Conservation (phyloP, 2,329 filamentous ascomycete genomes). For the Xylaria digitata region DNA sequence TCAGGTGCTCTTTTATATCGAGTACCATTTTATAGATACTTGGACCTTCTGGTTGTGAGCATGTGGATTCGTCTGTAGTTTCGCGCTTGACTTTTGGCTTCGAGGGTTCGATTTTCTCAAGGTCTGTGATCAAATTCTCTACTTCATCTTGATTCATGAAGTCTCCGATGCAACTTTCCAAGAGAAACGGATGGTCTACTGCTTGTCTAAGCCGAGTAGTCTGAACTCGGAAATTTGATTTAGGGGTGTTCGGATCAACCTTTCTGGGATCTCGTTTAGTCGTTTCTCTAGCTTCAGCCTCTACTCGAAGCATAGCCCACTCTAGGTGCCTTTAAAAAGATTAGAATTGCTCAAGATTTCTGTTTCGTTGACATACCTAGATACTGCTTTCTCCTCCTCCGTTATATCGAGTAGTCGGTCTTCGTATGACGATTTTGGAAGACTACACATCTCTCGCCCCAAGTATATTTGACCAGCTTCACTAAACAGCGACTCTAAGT, state of each 20-base stretch:
- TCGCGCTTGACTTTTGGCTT: background rate
- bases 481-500: conserved; percentile 7
- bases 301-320: background rate
- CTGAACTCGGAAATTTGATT: background rate
- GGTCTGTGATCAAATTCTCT: conserved; percentile 3
- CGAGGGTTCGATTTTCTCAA: background rate
- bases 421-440: conserved; percentile 20
- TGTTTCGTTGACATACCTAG: conserved; percentile 18
- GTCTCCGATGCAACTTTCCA: conserved; percentile 11
- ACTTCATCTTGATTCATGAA: conserved; percentile 8
- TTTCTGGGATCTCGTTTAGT: background rate
- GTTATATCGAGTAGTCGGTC: conserved; percentile 14
- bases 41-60: background rate
- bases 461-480: conserved; percentile 28
- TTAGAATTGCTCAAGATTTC: background rate
- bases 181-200: conserved; percentile 29
- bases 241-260: background rate
- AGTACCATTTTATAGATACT: background rate
- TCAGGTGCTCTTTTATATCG: conserved; percentile 21
- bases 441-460: conserved; percentile 27
- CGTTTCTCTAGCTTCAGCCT: conserved; percentile 1
- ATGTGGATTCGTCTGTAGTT: too few relatives aligned
- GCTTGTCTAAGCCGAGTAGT: conserved; percentile 32
- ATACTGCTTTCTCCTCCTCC: conserved; percentile 18
- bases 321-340: conserved; percentile 10